Conservation (phyloP, 495 filamentous ascomycete species). For the Neurospora tetrasperma region DNA sequence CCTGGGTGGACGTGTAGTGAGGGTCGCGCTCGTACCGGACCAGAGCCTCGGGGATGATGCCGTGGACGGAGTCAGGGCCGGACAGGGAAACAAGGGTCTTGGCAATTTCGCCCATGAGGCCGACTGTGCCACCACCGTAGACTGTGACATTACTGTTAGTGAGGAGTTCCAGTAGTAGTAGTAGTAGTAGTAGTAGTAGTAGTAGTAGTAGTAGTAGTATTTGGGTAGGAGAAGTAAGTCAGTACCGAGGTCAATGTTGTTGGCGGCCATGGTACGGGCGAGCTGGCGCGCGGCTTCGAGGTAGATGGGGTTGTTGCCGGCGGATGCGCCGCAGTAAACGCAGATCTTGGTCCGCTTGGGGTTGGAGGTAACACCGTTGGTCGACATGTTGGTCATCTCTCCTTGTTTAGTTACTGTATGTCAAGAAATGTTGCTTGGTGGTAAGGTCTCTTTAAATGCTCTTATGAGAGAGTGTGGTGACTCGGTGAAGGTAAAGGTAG, state of each 20-base stretch:
- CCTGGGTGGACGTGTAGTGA: conserved; percentile 31
- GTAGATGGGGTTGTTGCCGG: conserved; percentile 59
- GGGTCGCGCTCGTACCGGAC: conserved; percentile 65
- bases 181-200: no score
- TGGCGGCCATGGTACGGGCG: conserved; percentile 58
- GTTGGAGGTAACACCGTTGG: conserved; percentile 29
- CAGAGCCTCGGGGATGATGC: conserved; percentile 80
- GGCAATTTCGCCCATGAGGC: conserved; percentile 90
- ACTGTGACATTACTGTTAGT: conserved; percentile 32
- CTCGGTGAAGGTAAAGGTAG: background rate
- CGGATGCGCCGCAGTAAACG: conserved; percentile 72
- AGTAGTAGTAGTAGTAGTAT: background rate
- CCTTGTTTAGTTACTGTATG: background rate
- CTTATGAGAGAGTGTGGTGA: background rate
- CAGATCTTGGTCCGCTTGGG: conserved; percentile 47
- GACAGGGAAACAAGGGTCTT: conserved; percentile 76
- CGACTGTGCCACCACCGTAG: conserved; percentile 89
- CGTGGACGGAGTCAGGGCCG: conserved; percentile 77
- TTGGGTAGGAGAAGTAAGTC: background rate
- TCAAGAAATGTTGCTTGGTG: background rate
- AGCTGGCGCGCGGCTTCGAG: conserved; percentile 69
- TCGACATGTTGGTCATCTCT: conserved; percentile 25
- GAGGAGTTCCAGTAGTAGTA: background rate
- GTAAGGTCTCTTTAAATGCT: background rate
- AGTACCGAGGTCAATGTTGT: conserved; percentile 57